Conservation (phyloP, 768 basidiomycete genomes). For the Basidioascus undulatus region DNA sequence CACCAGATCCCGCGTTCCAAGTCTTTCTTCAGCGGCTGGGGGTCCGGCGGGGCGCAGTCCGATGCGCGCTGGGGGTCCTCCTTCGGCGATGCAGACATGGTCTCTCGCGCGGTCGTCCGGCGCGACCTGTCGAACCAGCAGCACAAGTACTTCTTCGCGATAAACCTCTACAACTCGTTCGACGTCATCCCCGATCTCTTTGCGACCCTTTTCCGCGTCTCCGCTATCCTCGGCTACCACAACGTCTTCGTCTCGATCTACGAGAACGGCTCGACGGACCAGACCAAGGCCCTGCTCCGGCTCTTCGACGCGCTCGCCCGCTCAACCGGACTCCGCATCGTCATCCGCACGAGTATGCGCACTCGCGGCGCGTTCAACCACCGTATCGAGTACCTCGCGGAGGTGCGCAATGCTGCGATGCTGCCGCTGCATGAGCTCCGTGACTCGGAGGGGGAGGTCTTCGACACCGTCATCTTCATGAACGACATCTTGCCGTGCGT, state of each 20-base stretch:
- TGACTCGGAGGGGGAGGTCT: slow-evolving; percentile 75
- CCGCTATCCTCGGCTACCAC: slow-evolving; percentile 78
- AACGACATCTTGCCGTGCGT: slow-evolving; percentile 97
- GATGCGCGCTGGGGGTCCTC: slow-evolving; percentile 11
- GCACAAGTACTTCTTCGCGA: slow-evolving; percentile 98
- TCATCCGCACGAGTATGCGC: slow-evolving; percentile 76
- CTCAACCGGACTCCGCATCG: slow-evolving; percentile 72
- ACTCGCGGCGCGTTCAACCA: slow-evolving; percentile 93
- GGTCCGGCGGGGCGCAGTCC: slow-evolving; percentile 5
- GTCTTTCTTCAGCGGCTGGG: slow-evolving; percentile 2
- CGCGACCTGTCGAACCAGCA: slow-evolving; percentile 21
- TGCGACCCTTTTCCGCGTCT: slow-evolving; percentile 79
- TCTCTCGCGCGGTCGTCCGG: slow-evolving; percentile 14
- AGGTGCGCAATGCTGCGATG: slow-evolving; percentile 95
- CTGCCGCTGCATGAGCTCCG: slow-evolving; percentile 83
- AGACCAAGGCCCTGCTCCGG: slow-evolving; percentile 84
- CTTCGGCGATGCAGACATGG: slow-evolving; percentile 12
- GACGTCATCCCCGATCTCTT: slow-evolving; percentile 94
- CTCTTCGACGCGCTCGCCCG: slow-evolving; percentile 85
- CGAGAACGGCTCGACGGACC: slow-evolving; percentile 97
- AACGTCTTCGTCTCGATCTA: slow-evolving; percentile 97
- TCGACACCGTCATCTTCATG: slow-evolving; percentile 96
- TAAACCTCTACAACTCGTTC: slow-evolving; percentile 99
- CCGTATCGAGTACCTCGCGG: slow-evolving; percentile 99
- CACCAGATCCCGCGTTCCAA: slow-evolving; percentile 24